These are phyloP conservation scores for Xylaria sp. DNA, from an alignment of 2,329 filamentous ascomycete species.

Conservation along the genomic window DNA sequence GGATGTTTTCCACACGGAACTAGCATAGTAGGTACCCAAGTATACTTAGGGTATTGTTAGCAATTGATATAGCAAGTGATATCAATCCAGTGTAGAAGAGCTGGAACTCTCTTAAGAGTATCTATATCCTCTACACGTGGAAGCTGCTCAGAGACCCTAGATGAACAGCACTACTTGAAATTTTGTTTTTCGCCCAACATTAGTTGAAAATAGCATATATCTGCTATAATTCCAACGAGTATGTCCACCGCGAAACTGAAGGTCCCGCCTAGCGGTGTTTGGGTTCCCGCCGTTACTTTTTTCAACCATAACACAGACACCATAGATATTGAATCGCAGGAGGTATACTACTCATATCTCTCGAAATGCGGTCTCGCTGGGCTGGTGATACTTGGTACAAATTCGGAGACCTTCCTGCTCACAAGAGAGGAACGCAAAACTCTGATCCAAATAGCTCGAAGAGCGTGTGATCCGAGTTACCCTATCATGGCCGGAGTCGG, in stretches of 20 bases:
- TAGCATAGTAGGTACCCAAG: not conserved
- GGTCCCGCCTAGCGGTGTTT: slow-evolving; percentile 53
- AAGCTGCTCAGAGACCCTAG: not conserved
- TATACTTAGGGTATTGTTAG: not conserved
- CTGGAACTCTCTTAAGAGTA: too few species aligned
- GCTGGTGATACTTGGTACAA: slow-evolving; percentile 49
- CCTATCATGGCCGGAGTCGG: slow-evolving; percentile 72
- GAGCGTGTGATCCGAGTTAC: slow-evolving; percentile 61
- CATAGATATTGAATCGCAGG: slow-evolving; percentile 57
- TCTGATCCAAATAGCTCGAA: slow-evolving; percentile 65
- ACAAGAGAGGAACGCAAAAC: slow-evolving; percentile 66
- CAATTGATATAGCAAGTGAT: too few species aligned
- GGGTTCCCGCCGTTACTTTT: slow-evolving; percentile 62
- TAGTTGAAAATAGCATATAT: not conserved
- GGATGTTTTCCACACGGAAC: not conserved
- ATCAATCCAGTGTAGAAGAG: too few species aligned
- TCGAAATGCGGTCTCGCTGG: slow-evolving; percentile 50
- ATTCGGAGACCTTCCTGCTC: slow-evolving; percentile 55
- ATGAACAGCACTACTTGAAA: not conserved
- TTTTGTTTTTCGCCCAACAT: not conserved
- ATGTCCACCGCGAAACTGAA: slow-evolving; percentile 41
- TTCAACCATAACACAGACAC: slow-evolving; percentile 61
- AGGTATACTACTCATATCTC: slow-evolving; percentile 61
- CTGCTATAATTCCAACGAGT: not conserved
- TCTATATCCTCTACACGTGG: not conserved